Evolutionary conservation across 441 rosid species (phyloP).

Genomic region (Gossypium schwendimanii): DNA sequence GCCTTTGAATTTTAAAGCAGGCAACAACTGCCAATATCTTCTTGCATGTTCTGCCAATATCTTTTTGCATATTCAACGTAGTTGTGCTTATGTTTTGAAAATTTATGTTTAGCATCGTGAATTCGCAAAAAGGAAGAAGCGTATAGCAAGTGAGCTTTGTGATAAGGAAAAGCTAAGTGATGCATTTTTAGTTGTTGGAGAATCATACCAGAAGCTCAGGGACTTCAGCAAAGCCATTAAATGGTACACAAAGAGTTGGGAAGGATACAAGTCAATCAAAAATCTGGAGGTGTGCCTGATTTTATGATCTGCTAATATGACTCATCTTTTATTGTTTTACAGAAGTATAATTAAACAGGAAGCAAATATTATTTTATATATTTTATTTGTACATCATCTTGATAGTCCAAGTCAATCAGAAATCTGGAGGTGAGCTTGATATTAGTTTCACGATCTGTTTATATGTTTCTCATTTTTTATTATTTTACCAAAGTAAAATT

Average conservation of each 20-base stretch:
- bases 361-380: background rate
- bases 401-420: conserved; percentile 42
- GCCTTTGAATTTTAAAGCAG: background rate
- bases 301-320: conserved; percentile 9
- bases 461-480: conserved; percentile 4
- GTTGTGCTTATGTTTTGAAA: conserved; percentile 13
- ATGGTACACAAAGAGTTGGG: conserved; percentile 70
- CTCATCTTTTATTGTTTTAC: conserved; percentile 10
- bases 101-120: conserved; percentile 58
- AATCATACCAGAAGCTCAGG: conserved; percentile 82
- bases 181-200: conserved; percentile 72
- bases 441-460: conserved; percentile 10
- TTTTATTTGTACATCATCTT: background rate
- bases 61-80: background rate
- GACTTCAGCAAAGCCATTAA: conserved; percentile 69
- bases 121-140: conserved; percentile 75
- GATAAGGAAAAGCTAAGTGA: conserved; percentile 84
- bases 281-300: conserved; percentile 69
- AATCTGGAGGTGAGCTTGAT: conserved; percentile 68
- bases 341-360: conserved; percentile 3
- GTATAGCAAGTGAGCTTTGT: conserved; percentile 53
- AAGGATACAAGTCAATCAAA: conserved; percentile 56
- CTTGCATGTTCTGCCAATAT: conserved; percentile 6
- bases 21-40: conserved; percentile 1
- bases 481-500: conserved; percentile 9